Base-by-base conservation (phyloP, 2,329 filamentous ascomycete species). In the Fusarium goolgardi region DNA sequence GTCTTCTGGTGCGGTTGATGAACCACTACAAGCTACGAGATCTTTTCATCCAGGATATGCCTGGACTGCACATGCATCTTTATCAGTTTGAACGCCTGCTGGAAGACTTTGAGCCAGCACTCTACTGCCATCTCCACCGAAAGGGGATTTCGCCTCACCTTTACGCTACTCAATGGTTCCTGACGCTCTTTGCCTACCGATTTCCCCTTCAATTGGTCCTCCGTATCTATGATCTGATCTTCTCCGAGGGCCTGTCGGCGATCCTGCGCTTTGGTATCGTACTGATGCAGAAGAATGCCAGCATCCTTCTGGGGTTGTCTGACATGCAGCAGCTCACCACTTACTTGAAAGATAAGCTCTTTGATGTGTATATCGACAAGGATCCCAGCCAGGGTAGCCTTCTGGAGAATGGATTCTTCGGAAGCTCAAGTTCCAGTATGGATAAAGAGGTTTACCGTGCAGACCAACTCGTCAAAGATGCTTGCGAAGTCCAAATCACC, bases 121-220 rank as follows among this genome's bases (percentile, higher is more conserved):
- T 99, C 9, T 97, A 97, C 80, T 97, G 95, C 77, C 96, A 99
- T 78, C 87, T 99, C 57, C 92, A 92, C 75, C 90, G 96, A 60
- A 89, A 92, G 57, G 90, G 93, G 69, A 96, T 99, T 55, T 91
- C 91, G 11, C 91, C 96, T 1, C 93, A 97, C 75, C 85, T 99
- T 11, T 99, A 99, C 77, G 96, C 96, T 44, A 99, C 96, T 0
- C 96, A 99, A 78, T 99, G 96, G 96, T 99, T 99, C 80, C 86
- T 99, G 50, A 99, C 96, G 0, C 85, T 99, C n/a, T 99, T 99
- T 76, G 94, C 95, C 32, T 99, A 99, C 78, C 92, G 96, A 41
- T 99, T 99, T 78, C 96, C 96, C 11, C 85, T 99, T 10, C 96
- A 99, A 76, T 88, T 99, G 12, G 96, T 99, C 9, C 89, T 99